These are phyloP conservation scores for Rhazya stricta DNA, from an alignment of 257 asterid species.

Conservation along the genomic window DNA sequence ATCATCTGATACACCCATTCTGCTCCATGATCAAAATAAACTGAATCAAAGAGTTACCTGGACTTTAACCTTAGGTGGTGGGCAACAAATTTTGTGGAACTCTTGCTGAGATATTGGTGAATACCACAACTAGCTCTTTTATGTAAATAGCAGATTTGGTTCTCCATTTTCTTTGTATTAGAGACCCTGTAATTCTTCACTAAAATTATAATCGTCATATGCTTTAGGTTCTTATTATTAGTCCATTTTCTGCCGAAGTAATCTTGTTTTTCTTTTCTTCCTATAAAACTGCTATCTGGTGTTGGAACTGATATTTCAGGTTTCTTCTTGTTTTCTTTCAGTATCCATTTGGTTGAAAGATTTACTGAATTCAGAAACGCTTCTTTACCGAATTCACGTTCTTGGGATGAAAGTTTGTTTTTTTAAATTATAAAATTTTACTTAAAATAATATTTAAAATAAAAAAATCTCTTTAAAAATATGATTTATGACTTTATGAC, in stretches of 20 bases:
- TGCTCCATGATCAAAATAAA: neutral
- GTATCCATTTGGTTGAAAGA: no score
- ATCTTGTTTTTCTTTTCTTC: no score
- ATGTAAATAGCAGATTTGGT: constrained; percentile 18
- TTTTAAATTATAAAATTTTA: no score
- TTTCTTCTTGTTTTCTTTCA: no score
- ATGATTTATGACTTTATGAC: no score
- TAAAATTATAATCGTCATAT: constrained; percentile 2
- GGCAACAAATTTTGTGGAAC: constrained; percentile 22
- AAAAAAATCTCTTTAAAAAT: no score
- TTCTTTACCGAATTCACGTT: no score
- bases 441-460: no score
- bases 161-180: constrained; percentile 2
- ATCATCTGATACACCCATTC: neutral
- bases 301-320: neutral
- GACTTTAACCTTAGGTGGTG: constrained; percentile 8
- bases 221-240: neutral
- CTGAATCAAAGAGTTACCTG: neutral
- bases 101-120: constrained; percentile 9
- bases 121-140: constrained; percentile 6
- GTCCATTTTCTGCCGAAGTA: neutral
- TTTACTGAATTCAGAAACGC: no score
- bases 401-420: no score
- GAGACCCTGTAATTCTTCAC: constrained; percentile 14
- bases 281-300: neutral